These are phyloP conservation scores for Cordyceps cicadae DNA, from an alignment of 2,329 filamentous ascomycete species.

Conservation along the genomic window DNA sequence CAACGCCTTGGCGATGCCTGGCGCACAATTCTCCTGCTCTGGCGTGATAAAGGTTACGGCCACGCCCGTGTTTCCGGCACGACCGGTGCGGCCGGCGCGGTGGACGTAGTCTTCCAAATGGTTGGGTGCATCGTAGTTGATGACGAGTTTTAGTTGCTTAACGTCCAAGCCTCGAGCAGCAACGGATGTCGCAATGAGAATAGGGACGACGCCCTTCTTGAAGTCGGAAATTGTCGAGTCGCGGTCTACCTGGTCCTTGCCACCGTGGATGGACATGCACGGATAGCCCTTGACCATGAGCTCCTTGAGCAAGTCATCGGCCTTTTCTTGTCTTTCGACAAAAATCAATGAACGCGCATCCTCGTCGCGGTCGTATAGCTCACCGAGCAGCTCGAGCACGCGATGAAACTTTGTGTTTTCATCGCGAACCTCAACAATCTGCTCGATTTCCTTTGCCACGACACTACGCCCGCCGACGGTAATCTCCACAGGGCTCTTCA, in stretches of 20 bases:
- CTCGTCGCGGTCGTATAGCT: conserved; percentile 78
- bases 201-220: conserved; percentile 81
- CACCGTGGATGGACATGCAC: conserved; percentile 88
- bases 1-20: conserved; percentile 84
- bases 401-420: conserved; percentile 78
- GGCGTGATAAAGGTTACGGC: conserved; percentile 91
- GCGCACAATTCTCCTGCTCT: conserved; percentile 83
- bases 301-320: conserved; percentile 70
- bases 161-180: conserved; percentile 93
- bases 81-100: conserved; percentile 83
- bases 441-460: conserved; percentile 86
- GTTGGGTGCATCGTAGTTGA: conserved; percentile 92
- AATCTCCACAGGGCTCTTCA: conserved; percentile 82
- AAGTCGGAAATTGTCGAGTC: conserved; percentile 90
- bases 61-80: conserved; percentile 88
- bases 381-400: conserved; percentile 76
- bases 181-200: conserved; percentile 90
- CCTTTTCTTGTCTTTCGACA: conserved; percentile 84
- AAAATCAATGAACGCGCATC: conserved; percentile 87
- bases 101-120: conserved; percentile 97
- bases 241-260: conserved; percentile 87
- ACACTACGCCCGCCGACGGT: conserved; percentile 81
- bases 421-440: conserved; percentile 79
- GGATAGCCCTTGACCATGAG: conserved; percentile 78
- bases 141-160: conserved; percentile 88